Evolutionary conservation across 768 basidiomycete genomes (phyloP).

Genomic region (Hirschioporus abietinus): DNA sequence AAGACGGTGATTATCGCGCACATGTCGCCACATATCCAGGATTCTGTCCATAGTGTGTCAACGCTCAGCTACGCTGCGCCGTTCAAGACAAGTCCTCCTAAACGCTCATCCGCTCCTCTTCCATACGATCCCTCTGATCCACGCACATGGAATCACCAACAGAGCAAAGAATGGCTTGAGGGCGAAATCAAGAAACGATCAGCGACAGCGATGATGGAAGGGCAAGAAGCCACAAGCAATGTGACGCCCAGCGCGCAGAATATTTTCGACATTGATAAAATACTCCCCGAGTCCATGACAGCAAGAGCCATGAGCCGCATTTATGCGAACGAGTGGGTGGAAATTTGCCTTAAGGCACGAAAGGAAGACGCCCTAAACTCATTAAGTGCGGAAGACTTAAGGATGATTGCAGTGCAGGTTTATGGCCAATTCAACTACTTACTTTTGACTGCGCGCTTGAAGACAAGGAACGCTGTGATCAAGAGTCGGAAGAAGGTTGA

Average conservation of each 20-base stretch:
- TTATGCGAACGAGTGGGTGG: constrained; percentile 27
- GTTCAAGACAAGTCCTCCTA: constrained; percentile 27
- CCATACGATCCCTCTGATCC: constrained; percentile 26
- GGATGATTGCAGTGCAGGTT: constrained; percentile 18
- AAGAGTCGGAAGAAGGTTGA: constrained; percentile 26
- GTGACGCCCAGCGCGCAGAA: constrained; percentile 9
- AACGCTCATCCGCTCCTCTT: constrained; percentile 22
- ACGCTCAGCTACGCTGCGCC: constrained; percentile 31
- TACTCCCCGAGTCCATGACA: constrained; percentile 23
- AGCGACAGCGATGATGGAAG: constrained; percentile 3
- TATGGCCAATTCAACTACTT: constrained; percentile 24
- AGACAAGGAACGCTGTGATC: constrained; percentile 27
- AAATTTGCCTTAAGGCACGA: constrained; percentile 21
- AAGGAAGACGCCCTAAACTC: constrained; percentile 13
- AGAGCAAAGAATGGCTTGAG: constrained; percentile 25
- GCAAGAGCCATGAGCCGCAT: constrained; percentile 24
- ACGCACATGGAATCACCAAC: constrained; percentile 27
- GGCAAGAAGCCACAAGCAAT: constrained; percentile 11
- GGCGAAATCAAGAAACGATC: constrained; percentile 9
- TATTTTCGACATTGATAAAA: constrained; percentile 21
- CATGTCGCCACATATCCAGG: constrained; percentile 32
- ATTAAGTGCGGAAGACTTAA: constrained; percentile 1
- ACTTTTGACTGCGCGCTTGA: constrained; percentile 27
- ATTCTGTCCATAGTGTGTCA: constrained; percentile 26
- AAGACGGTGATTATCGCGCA: constrained; percentile 31